phyloP scores from a whole-genome alignment of 345 rosid genomes.

The Eucalyptus urophylla region DNA sequence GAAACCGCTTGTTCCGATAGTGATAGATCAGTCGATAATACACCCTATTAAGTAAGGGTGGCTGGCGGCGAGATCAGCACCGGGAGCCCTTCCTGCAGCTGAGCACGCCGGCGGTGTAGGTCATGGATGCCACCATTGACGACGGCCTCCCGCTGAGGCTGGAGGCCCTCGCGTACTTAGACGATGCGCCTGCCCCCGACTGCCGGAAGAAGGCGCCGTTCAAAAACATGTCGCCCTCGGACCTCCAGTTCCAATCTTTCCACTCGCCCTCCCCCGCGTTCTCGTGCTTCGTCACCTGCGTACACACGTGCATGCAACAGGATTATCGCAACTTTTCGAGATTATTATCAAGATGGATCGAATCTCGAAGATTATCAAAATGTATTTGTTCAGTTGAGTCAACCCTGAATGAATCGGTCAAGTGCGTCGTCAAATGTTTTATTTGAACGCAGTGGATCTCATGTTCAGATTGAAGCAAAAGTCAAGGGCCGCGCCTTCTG shows the following conservation, averaged over 20 bases:
- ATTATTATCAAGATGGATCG: neutral
- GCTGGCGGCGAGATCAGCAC: slow-evolving; percentile 10
- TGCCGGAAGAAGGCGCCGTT: slow-evolving; percentile 66
- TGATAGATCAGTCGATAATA: neutral
- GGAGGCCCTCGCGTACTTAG: slow-evolving; percentile 53
- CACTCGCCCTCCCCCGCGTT: slow-evolving; percentile 51
- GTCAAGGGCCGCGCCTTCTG: neutral
- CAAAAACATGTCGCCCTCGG: slow-evolving; percentile 58
- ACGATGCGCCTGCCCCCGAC: slow-evolving; percentile 38
- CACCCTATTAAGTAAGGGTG: neutral
- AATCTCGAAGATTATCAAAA: neutral
- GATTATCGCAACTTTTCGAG: neutral
- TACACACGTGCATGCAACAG: neutral
- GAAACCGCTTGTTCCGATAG: neutral
- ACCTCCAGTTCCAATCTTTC: slow-evolving; percentile 68
- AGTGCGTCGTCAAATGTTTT: neutral
- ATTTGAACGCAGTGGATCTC: neutral
- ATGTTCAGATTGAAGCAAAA: neutral
- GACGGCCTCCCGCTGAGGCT: slow-evolving; percentile 73
- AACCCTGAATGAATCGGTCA: neutral
- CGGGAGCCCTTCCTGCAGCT: slow-evolving; percentile 43
- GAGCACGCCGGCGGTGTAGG: slow-evolving; percentile 47
- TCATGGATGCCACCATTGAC: slow-evolving; percentile 46
- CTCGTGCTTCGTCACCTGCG: slow-evolving; percentile 73
- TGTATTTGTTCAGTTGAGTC: neutral